Evolutionary conservation across 1,284 basidiomycete species (phyloP).

Genomic region (Peniophora sp.): DNA sequence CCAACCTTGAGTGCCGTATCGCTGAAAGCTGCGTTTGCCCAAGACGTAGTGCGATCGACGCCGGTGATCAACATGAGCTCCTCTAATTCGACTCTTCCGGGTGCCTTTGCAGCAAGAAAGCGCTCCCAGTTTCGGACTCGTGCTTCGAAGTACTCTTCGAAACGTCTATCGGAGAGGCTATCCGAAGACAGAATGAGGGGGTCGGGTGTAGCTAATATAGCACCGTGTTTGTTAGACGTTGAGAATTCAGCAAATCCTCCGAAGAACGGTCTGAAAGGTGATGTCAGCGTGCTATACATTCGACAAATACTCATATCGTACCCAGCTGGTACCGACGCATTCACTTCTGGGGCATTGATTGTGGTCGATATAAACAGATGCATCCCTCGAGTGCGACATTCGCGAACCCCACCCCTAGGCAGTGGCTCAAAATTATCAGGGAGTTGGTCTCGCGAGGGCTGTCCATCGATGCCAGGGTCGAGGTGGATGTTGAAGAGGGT

Average conservation of each 20-base stretch:
- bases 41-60: conserved; percentile 3
- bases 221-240: not conserved
- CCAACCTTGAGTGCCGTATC: not conserved
- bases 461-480: not conserved
- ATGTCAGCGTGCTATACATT: not conserved
- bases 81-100: conserved; percentile 3
- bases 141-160: not conserved
- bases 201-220: conserved; percentile 3
- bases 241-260: not conserved
- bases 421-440: conserved; percentile 5
- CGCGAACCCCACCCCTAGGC: not conserved
- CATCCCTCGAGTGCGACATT: not conserved
- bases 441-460: not conserved
- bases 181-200: not conserved
- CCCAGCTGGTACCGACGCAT: no score
- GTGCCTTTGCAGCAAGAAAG: not conserved
- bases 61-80: conserved; percentile 8
- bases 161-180: not conserved
- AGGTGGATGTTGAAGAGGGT: conserved; percentile 7
- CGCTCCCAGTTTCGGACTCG: conserved; percentile 2
- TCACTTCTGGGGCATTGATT: not conserved
- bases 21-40: conserved; percentile 3
- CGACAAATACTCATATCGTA: no score
- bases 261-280: not conserved
- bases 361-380: not conserved